These are phyloP conservation scores for Penicillium simplicissimum DNA, from an alignment of 495 filamentous ascomycete species.

Conservation along the genomic window DNA sequence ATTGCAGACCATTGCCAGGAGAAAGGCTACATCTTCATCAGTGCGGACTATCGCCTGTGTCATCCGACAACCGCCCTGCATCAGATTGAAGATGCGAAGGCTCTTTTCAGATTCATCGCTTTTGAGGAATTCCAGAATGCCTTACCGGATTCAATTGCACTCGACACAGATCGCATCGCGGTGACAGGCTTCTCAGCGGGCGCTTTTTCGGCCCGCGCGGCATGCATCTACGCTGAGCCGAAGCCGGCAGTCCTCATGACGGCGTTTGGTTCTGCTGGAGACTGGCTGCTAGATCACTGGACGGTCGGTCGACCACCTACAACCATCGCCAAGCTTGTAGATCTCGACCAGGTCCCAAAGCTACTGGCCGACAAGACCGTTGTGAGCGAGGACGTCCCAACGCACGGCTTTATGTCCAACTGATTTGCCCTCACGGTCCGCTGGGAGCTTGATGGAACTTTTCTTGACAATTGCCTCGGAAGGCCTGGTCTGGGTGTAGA, in stretches of 20 bases:
- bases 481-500: slow-evolving; percentile 15
- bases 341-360: slow-evolving; percentile 11
- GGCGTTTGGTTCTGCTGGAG: slow-evolving; percentile 33
- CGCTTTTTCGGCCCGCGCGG: slow-evolving; percentile 38
- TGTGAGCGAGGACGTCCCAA: slow-evolving; percentile 21
- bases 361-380: slow-evolving; percentile 16
- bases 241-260: slow-evolving; percentile 34
- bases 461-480: slow-evolving; percentile 23
- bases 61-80: slow-evolving; percentile 28
- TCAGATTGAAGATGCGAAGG: slow-evolving; percentile 31
- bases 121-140: slow-evolving; percentile 9
- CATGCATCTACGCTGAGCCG: slow-evolving; percentile 36
- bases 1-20: slow-evolving; percentile 25
- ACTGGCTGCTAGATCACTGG: slow-evolving; percentile 35
- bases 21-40: slow-evolving; percentile 30
- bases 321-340: slow-evolving; percentile 18
- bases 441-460: slow-evolving; percentile 21
- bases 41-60: slow-evolving; percentile 34
- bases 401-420: slow-evolving; percentile 1
- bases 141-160: slow-evolving; percentile 18
- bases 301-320: slow-evolving; percentile 15
- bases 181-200: slow-evolving; percentile 42
- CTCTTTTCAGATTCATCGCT: slow-evolving; percentile 27
- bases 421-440: slow-evolving; percentile 20
- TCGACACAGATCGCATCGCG: slow-evolving; percentile 31